Base-by-base conservation (phyloP, 1,284 basidiomycete species). In the Fomes fomentarius region DNA sequence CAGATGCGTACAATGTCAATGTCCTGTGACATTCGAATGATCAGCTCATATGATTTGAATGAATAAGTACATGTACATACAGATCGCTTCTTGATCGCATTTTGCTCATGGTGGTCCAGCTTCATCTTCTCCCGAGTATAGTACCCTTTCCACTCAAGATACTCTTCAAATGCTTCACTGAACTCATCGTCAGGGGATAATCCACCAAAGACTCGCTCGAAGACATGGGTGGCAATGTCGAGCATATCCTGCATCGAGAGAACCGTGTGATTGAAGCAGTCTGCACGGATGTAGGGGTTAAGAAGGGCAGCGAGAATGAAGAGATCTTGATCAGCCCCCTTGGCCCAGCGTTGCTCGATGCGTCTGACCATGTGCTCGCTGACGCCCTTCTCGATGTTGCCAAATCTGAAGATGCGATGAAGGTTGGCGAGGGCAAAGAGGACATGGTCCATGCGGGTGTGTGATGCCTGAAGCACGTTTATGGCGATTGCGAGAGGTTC, bases 251-350 rank as follows among this genome's bases (percentile, higher is more conserved):
- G 12, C 5, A 11, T 1, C 0, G 31, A 14, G 0, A 55, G 25
- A 6, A 19, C 33, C 17, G 41, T 21, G 1, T 39, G 39, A 12
- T 50, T 47, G 48, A 55, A 50, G 48, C 53, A 55, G 2, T n/a
- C 14, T 1, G 24, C 38, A 5, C 47, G 50, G 2, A 52, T 31
- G 25, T 52, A 57, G 7, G 43, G 55, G 21, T 57, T 57, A 5
- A 52, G 25, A 42, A 57, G 21, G 1, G 30, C 42, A 0, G 54
- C 45, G 1, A 57, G 42, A 2, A 57, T 57, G 33, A 49, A 57
- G 1, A 41, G 19, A 9, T 41, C 50, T 21, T 57, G 55, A n/a
- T 56, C 54, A 1, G 44, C 48, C 0, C 15, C 47, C 11, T 46
- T 49, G 21, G 45, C 42, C 55, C 55, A 57, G 0, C 42, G 35